phyloP scores from a whole-genome alignment of 2,329 filamentous ascomycete species.

The Scedosporium apiospermum region DNA sequence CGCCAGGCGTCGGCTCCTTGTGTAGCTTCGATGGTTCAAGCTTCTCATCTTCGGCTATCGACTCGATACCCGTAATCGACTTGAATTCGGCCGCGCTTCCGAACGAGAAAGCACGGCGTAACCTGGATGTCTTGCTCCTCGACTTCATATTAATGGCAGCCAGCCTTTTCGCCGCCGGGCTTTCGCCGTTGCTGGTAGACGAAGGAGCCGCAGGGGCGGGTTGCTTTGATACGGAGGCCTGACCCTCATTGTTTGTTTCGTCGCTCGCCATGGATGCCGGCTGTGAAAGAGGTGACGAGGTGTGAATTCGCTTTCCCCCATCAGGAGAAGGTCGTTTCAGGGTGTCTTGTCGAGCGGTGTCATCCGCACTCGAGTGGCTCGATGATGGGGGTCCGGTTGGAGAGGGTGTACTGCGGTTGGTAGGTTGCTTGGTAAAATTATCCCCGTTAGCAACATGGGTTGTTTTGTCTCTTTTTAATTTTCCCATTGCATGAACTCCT shows the following conservation, averaged over 20 bases:
- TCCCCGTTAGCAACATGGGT: conserved; percentile 34
- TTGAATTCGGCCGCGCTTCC: conserved; percentile 87
- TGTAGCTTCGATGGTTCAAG: conserved; percentile 45
- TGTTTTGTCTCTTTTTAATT: conserved; percentile 8
- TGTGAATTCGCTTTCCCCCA: conserved; percentile 53
- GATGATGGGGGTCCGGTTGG: conserved; percentile 45
- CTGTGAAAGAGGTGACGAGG: conserved; percentile 66
- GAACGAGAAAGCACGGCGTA: conserved; percentile 91
- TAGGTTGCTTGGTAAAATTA: conserved; percentile 34
- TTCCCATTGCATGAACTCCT: not conserved
- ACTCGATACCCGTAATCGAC: conserved; percentile 58
- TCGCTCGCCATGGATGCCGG: conserved; percentile 55
- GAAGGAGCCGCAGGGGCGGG: conserved; percentile 18
- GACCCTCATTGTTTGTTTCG: conserved; percentile 32
- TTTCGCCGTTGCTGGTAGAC: conserved; percentile 30
- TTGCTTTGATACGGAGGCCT: conserved; percentile 16
- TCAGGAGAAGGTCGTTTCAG: conserved; percentile 54
- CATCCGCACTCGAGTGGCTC: not conserved
- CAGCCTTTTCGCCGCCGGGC: conserved; percentile 74
- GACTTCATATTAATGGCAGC: conserved; percentile 77
- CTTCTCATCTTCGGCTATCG: conserved; percentile 24
- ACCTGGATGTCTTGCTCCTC: conserved; percentile 76
- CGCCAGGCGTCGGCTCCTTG: conserved; percentile 51
- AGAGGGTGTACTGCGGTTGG: conserved; percentile 47
- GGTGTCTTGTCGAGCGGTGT: conserved; percentile 32